phyloP scores from a whole-genome alignment of 768 basidiomycete genomes.

The Suillus subalutaceus region DNA sequence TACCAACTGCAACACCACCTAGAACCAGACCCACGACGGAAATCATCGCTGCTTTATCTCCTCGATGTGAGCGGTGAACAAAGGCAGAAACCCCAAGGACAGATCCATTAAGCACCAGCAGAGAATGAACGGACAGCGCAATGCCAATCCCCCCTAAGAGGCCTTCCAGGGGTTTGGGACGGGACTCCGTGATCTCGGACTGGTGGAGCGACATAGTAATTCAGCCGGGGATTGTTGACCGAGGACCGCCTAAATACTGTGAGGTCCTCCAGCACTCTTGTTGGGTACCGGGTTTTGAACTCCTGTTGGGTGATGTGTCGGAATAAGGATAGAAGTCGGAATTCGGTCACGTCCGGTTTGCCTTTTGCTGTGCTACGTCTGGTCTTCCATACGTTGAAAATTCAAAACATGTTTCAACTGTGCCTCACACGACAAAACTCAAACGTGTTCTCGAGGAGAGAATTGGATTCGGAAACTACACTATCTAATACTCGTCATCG shows the following conservation, averaged over 20 bases:
- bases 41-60: slow-evolving; percentile 44
- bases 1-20: slow-evolving; percentile 48
- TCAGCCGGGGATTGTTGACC: neutral
- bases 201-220: slow-evolving; percentile 2
- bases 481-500: neutral
- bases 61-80: slow-evolving; percentile 51
- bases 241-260: neutral
- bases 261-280: neutral
- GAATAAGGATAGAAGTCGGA: neutral
- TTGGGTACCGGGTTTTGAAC: too few relatives aligned
- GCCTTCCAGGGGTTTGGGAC: slow-evolving; percentile 51
- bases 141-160: slow-evolving; percentile 59
- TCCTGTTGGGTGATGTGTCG: too few relatives aligned
- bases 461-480: neutral
- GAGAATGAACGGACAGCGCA: slow-evolving; percentile 51
- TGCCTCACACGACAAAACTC: neutral
- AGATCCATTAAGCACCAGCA: slow-evolving; percentile 56
- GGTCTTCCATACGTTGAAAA: neutral
- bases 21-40: slow-evolving; percentile 50
- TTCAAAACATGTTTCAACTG: neutral
- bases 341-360: neutral
- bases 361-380: too few relatives aligned
- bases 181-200: neutral
- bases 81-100: slow-evolving; percentile 67
- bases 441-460: neutral